Base-by-base conservation (phyloP, 2,329 filamentous ascomycete species). In the Lasiodiplodia citricola region DNA sequence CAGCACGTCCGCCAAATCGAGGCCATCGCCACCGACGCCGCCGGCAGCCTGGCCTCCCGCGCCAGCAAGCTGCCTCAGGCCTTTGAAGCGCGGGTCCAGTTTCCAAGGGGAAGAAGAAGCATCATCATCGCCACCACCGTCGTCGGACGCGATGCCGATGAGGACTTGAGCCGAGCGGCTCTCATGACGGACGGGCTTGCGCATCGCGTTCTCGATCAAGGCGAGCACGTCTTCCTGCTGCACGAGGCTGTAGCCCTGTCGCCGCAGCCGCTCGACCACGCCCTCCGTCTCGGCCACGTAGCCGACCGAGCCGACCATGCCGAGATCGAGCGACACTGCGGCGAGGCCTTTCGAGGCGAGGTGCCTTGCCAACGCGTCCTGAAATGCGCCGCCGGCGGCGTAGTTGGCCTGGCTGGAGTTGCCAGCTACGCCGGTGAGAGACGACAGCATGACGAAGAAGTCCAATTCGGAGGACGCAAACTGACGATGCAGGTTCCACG, bases 261-360 rank as follows among this genome's bases (percentile, higher is more conserved):
- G 37, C n/a, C 28, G 54, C 13, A 65, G n/a, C 18, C 54, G 47
- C 13, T 54, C 28, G 11, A 65, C 47, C 21, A 55, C 28, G 21
- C 54, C 62, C 25, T 52, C 50, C 13, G 41, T 50, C 62, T 65
- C 50, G 50, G 65, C 56, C 3, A 84, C 74, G 69, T 82, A 84
- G 0, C 85, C 85, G 1, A 81, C 71, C 5, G 81, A 84, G 0
- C 79, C 68, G 0, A 86, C 72, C 6, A 73, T 66, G 2, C 81
- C 80, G 4, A 85, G 77, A 63, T 81, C 72, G 41, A 85, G 75
- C 35, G 47, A 41, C 47, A 52, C 54, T 1, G 62, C 62, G 35
- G 47, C 47, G 11, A 65, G 50, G 23, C 62, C 62, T 4, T 23
- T n/a, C 1, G 62, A 65, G 35, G 31, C 50, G 47, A 37, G 31